Base-by-base conservation (phyloP, 1,139 yeast genomes). In the Kodamaea ohmeri region DNA sequence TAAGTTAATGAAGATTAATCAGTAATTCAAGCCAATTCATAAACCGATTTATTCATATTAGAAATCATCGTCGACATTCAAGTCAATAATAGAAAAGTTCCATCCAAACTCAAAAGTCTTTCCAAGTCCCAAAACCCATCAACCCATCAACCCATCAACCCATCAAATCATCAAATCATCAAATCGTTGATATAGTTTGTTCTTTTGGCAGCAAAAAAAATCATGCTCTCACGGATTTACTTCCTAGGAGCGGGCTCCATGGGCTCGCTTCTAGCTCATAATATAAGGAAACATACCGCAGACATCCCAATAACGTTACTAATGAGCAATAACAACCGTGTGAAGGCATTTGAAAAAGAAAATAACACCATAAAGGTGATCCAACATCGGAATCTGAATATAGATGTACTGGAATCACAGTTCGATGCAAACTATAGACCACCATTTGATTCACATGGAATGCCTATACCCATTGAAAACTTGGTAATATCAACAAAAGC, bases 401-500 rank as follows among this genome's bases (percentile, higher is more conserved):
- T 42, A 14, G 38, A 38, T 9, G 42, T 48, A 8, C 32, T 49
- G 5, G 49, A 41, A 21, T 44, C 50, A 9, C 39, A 36, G 6
- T 40, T 51, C 19, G 40, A 35, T 4, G 49, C 47, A 4, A 40
- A 31, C 5, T 42, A 26, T 30, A 34, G 34, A 25, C 52, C 51
- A 1, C 44, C 44, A 2, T 20, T 28, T 14, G 41, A 41, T 32
- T 8, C 36, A 13, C 39, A 38, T 2, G 44, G 44, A 3, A 29
- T 36, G 14, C 54, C 52, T 2, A 30, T 38, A 16, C 42, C 27
- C 7, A 76, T 83, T 9, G 69, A 70, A 1, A 76, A 82, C 50
- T 55, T 84, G 45, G 62, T 84, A 2, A 65, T 83, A 12, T 61
- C 81, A 21, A 83, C 92, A 7, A 86, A 85, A 56, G 73, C 86